Percentiles rank a stretch among this genome's conserved stretches.
Conservation (phyloP, 2,329 filamentous ascomycete species). For the Cladosporium sp. region DNA sequence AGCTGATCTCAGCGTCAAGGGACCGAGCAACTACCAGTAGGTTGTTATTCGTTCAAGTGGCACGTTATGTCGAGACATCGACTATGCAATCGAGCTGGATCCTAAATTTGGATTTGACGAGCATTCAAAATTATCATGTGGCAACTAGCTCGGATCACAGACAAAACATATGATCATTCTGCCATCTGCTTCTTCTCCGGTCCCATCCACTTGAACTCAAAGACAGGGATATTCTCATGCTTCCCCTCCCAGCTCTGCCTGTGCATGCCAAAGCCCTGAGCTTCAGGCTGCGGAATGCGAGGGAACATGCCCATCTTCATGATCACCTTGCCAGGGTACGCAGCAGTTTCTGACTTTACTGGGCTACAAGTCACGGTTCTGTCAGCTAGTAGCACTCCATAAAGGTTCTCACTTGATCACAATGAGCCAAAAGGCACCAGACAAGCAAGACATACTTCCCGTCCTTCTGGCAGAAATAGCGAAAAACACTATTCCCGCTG, state of each 20-base stretch:
- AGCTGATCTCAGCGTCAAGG: slow-evolving; percentile 17
- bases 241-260: slow-evolving; percentile 42
- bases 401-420: too few species aligned
- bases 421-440: too few species aligned
- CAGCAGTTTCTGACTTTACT: slow-evolving; percentile 42
- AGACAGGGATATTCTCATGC: slow-evolving; percentile 36
- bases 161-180: not conserved
- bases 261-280: slow-evolving; percentile 42
- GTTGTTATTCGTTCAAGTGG: not conserved
- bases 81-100: too few species aligned
- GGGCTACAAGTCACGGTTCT: slow-evolving; percentile 32
- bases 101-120: too few species aligned
- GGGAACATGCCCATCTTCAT: slow-evolving; percentile 51
- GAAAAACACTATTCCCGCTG: slow-evolving; percentile 43
- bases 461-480: slow-evolving; percentile 45
- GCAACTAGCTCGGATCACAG: not conserved
- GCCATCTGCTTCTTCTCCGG: slow-evolving; percentile 33
- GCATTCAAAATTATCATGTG: too few species aligned
- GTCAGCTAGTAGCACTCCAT: not conserved
- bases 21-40: slow-evolving; percentile 19
- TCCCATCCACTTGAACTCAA: slow-evolving; percentile 37
- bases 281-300: slow-evolving; percentile 44
- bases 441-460: slow-evolving; percentile 34
- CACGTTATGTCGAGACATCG: too few species aligned
- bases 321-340: slow-evolving; percentile 41